These are phyloP conservation scores for Coemansia sp. DNA, from an alignment of 192 early-diverging fungal species.

Conservation along the genomic window DNA sequence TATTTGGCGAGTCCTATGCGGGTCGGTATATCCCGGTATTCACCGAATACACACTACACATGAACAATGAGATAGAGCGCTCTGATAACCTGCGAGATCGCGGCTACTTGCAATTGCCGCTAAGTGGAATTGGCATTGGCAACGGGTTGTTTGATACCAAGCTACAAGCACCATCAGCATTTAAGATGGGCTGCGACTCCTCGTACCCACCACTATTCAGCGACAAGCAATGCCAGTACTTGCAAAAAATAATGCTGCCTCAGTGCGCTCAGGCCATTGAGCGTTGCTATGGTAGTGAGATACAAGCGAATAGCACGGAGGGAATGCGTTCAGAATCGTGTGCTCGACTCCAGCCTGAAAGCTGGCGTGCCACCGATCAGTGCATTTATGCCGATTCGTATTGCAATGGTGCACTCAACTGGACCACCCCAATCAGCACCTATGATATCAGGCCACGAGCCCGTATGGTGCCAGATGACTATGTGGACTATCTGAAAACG, in stretches of 20 bases:
- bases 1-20: conserved; percentile 60
- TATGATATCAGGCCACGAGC: conserved; percentile 59
- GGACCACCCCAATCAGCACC: conserved; percentile 66
- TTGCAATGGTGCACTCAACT: conserved; percentile 40
- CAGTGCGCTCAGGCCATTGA: conserved; percentile 52
- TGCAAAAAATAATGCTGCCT: conserved; percentile 47
- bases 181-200: conserved; percentile 50
- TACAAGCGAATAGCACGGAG: conserved; percentile 6
- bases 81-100: conserved; percentile 21
- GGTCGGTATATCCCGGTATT: conserved; percentile 58
- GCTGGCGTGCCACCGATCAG: conserved; percentile 12
- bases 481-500: conserved; percentile 58
- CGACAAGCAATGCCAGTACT: conserved; percentile 21
- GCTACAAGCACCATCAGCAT: conserved; percentile 31
- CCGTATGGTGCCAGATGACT: conserved; percentile 60
- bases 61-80: conserved; percentile 25
- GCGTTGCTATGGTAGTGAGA: conserved; percentile 52
- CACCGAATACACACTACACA: conserved; percentile 36
- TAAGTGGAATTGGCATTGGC: conserved; percentile 56
- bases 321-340: conserved; percentile 26
- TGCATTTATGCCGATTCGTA: conserved; percentile 34
- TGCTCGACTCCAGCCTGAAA: conserved; percentile 11
- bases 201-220: conserved; percentile 39
- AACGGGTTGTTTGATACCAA: conserved; percentile 55
- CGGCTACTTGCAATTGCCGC: conserved; percentile 30